Conservation (phyloP, 257 asterid genomes). For the Ophiorrhiza pumila region DNA sequence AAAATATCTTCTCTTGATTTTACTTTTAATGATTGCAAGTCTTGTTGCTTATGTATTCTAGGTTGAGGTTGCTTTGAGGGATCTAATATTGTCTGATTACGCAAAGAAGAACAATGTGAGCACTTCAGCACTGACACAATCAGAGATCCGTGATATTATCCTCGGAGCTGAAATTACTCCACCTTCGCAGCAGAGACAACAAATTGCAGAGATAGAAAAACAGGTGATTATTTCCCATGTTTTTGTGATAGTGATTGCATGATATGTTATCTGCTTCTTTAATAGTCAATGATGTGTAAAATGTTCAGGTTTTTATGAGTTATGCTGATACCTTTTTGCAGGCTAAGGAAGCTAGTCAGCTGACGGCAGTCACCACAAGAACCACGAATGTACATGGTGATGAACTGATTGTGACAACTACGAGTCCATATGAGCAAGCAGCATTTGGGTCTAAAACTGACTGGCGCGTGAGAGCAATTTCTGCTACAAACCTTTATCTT, state of each 20-base stretch:
- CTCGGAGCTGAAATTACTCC: conserved; percentile 99
- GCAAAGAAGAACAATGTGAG: conserved; percentile 98
- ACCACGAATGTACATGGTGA: conserved; percentile 97
- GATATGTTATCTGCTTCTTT: neutral
- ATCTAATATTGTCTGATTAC: conserved; percentile 90
- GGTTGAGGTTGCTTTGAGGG: conserved; percentile 98
- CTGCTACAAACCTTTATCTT: conserved; percentile 95
- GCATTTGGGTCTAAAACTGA: conserved; percentile 88
- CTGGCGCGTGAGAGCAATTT: conserved; percentile 99
- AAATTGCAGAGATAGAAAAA: conserved; percentile 94
- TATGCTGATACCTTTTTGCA: conserved; percentile 18
- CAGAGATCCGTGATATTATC: conserved; percentile 96
- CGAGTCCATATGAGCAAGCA: conserved; percentile 94
- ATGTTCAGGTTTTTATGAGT: neutral
- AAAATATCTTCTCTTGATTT: neutral
- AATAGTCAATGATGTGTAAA: neutral
- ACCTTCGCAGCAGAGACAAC: conserved; percentile 97
- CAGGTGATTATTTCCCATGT: conserved; percentile 44
- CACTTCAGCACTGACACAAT: conserved; percentile 89
- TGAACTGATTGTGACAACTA: conserved; percentile 84
- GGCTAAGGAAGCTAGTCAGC: conserved; percentile 96
- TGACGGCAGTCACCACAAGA: conserved; percentile 93
- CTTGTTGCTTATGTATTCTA: conserved; percentile 25
- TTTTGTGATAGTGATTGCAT: neutral
- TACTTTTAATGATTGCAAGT: neutral